Base-by-base conservation (phyloP, 2,329 filamentous ascomycete species). In the Capronia epimyces region DNA sequence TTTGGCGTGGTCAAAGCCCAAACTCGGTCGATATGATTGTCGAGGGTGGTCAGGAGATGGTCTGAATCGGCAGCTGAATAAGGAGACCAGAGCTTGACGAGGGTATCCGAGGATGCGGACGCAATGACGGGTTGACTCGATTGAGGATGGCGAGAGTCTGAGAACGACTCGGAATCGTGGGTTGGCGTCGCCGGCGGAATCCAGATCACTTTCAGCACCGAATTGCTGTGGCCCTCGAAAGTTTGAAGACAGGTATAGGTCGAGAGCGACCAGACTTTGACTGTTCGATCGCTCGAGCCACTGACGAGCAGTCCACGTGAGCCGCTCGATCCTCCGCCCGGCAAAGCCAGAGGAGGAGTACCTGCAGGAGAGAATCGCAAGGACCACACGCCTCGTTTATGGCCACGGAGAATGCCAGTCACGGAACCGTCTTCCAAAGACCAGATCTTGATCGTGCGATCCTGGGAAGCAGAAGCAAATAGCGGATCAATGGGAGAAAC, bases 361-460 rank as follows among this genome's bases (percentile, higher is more conserved):
- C 85, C 80, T 50, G 82, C 79, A 1, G 90, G 90, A 4, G 89
- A 86, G 66, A 98, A 98, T 48, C 85, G 84, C 36, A 96, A 88
- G 1, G 89, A 89, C 93, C 93, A 98, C 9, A 98, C 91, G 67
- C 94, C 93, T 66, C 93, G 82, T 65, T 88, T 87, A 68, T 98
- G 94, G 1, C 94, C 94, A 48, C 88, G 82, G 15, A 98, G 79
- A 25, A 98, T 89, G 58, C 93, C 94, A 57, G 93, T 82, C 0
- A 90, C 86, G 62, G 96, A 89, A 16, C 94, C 90, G 65, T 93
- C 87, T 59, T 90, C 84, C 5, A 85, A 78, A 6, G 90, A 93
- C 86, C 91, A 98, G 52, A 98, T 93, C 72, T 97, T 98, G 60
- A 97, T 89, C 0, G 89, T 94, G 60, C 89, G 87, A 67, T 98